Conservation (phyloP, 2,329 filamentous ascomycete genomes). For the Colletotrichum lini region DNA sequence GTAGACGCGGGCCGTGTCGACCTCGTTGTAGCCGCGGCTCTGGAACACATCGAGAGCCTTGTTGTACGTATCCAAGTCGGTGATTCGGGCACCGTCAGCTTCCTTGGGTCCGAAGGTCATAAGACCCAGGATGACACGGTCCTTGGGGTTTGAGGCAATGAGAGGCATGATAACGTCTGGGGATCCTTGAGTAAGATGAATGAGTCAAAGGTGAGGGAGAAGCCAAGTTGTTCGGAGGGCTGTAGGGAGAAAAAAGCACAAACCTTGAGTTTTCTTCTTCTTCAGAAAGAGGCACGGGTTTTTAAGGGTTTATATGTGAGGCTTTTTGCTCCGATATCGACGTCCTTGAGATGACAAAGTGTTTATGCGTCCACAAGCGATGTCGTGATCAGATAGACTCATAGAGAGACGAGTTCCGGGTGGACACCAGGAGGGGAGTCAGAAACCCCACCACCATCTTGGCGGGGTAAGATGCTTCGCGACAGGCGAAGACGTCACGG, state of each 20-base stretch:
- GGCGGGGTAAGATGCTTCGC: conserved; percentile 32
- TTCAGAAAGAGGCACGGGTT: not conserved
- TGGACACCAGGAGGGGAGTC: conserved; percentile 12
- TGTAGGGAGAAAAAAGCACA: not conserved
- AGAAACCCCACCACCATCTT: conserved; percentile 37
- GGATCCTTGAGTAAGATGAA: conserved; percentile 24
- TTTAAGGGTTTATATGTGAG: conserved; percentile 14
- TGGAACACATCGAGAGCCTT: conserved; percentile 82
- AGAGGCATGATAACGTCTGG: conserved; percentile 60
- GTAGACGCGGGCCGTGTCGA: conserved; percentile 87
- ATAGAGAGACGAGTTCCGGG: conserved; percentile 7
- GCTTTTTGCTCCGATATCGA: conserved; percentile 4
- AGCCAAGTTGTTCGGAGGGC: not conserved
- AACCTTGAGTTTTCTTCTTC: not conserved
- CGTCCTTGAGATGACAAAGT: conserved; percentile 2
- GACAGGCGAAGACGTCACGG: conserved; percentile 36
- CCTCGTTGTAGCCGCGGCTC: conserved; percentile 83
- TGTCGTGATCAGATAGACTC: conserved; percentile 39
- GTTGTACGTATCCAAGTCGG: conserved; percentile 75
- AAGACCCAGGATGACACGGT: conserved; percentile 84
- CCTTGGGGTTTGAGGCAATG: conserved; percentile 62
- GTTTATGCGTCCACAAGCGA: conserved; percentile 12
- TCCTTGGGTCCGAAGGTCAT: conserved; percentile 86
- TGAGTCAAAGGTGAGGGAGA: conserved; percentile 7
- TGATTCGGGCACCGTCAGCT: conserved; percentile 78